phyloP scores from a whole-genome alignment of 108 stramenopile genomes.

The Discostella stelligeroides region DNA sequence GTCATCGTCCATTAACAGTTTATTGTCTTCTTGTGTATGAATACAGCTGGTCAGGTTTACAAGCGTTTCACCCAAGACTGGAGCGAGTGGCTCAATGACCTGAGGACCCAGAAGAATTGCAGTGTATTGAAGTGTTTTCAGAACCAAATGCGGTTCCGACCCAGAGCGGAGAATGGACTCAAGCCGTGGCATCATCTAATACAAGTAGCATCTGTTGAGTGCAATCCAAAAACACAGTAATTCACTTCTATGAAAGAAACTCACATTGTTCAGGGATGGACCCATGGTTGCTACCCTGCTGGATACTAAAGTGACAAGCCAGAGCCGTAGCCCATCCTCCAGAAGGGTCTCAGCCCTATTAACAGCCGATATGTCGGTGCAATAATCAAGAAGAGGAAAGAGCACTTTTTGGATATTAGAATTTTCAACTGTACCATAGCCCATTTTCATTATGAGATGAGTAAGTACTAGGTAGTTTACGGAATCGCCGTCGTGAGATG shows the following conservation, averaged over 20 bases:
- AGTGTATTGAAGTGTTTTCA: slow-evolving; percentile 43
- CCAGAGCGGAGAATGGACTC: slow-evolving; percentile 28
- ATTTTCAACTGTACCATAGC: slow-evolving; percentile 39
- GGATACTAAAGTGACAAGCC: slow-evolving; percentile 34
- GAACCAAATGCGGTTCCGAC: slow-evolving; percentile 34
- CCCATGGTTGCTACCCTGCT: slow-evolving; percentile 38
- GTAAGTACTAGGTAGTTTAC: slow-evolving; percentile 24
- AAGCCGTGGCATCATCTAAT: slow-evolving; percentile 38
- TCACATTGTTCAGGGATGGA: slow-evolving; percentile 9
- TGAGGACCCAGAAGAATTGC: slow-evolving; percentile 38
- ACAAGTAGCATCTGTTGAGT: neutral
- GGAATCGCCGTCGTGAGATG: no score
- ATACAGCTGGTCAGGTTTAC: slow-evolving; percentile 36
- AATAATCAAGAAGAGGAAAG: slow-evolving; percentile 44
- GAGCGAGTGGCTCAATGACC: slow-evolving; percentile 34
- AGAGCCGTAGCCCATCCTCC: slow-evolving; percentile 41
- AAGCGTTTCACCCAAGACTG: slow-evolving; percentile 25
- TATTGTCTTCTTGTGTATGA: slow-evolving; percentile 16
- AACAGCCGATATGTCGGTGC: slow-evolving; percentile 35
- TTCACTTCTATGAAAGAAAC: neutral
- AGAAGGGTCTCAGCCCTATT: slow-evolving; percentile 39
- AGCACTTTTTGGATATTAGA: slow-evolving; percentile 38
- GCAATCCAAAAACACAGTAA: neutral
- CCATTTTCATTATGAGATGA: slow-evolving; percentile 48
- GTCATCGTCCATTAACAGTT: slow-evolving; percentile 27